phyloP scores from a whole-genome alignment of 306 rosid genomes.

The Spatholobus suberectus region DNA sequence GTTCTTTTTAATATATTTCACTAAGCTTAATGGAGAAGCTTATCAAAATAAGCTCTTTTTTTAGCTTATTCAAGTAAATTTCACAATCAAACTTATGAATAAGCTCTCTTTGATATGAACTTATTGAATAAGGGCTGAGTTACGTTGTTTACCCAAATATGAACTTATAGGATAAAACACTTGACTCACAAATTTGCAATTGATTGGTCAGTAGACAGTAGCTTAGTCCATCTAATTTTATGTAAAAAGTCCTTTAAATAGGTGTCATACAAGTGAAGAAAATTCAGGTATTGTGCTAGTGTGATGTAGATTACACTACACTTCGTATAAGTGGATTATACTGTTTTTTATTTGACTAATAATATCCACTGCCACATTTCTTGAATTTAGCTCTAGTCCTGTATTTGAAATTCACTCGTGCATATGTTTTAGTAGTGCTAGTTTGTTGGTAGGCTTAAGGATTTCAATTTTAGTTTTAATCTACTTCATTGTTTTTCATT shows the following conservation, averaged over 20 bases:
- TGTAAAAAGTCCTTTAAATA: background rate
- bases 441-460: background rate
- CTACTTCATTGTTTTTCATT: slow-evolving; percentile 4
- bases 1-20: background rate
- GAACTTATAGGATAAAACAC: background rate
- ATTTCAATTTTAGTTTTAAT: background rate
- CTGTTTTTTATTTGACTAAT: background rate
- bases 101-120: too few relatives aligned
- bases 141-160: background rate
- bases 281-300: background rate
- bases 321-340: background rate
- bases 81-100: background rate
- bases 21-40: background rate
- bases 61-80: background rate
- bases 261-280: background rate
- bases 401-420: background rate
- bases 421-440: background rate
- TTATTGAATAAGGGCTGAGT: background rate
- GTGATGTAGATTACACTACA: background rate
- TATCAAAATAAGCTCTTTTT: background rate
- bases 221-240: background rate
- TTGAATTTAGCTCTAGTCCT: slow-evolving; percentile 1
- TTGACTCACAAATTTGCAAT: background rate
- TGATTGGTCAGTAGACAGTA: background rate
- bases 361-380: background rate